Percentiles rank a stretch among this genome's conserved stretches.
Conservation (phyloP, 202 grass and related monocot genomes). For the Brachypodium distachyon region DNA sequence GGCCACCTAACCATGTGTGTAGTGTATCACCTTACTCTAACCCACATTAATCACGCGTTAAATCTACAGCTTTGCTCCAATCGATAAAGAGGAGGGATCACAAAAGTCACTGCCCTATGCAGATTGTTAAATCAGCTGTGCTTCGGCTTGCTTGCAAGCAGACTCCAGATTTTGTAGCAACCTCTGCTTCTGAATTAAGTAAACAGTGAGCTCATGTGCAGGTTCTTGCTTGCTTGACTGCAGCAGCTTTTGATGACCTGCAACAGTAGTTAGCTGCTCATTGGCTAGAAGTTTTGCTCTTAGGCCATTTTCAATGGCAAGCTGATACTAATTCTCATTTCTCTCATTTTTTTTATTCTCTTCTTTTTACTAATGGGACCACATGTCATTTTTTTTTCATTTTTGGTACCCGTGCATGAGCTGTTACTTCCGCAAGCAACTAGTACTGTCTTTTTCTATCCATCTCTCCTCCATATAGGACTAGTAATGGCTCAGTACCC, state of each 20-base stretch:
- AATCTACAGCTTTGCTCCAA: conserved; percentile 29
- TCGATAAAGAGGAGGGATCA: conserved; percentile 25
- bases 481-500: too few species aligned
- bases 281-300: background rate
- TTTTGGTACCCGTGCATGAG: too few species aligned
- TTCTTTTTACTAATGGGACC: too few species aligned
- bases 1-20: conserved; percentile 36
- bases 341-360: too few species aligned
- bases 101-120: conserved; percentile 50
- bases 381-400: too few species aligned
- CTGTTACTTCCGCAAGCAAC: too few species aligned
- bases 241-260: conserved; percentile 11
- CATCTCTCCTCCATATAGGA: too few species aligned
- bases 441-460: too few species aligned
- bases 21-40: conserved; percentile 14
- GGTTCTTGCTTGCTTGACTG: conserved; percentile 18
- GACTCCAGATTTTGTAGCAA: background rate
- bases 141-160: background rate
- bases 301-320: too few species aligned
- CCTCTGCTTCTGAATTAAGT: background rate
- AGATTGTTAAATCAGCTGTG: conserved; percentile 27
- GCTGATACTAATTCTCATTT: too few species aligned
- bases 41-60: conserved; percentile 53
- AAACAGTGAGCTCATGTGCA: conserved; percentile 23
- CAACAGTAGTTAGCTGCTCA: conserved; percentile 7